Conservation (phyloP, 2,329 filamentous ascomycete genomes). For the Aureobasidium sp. region DNA sequence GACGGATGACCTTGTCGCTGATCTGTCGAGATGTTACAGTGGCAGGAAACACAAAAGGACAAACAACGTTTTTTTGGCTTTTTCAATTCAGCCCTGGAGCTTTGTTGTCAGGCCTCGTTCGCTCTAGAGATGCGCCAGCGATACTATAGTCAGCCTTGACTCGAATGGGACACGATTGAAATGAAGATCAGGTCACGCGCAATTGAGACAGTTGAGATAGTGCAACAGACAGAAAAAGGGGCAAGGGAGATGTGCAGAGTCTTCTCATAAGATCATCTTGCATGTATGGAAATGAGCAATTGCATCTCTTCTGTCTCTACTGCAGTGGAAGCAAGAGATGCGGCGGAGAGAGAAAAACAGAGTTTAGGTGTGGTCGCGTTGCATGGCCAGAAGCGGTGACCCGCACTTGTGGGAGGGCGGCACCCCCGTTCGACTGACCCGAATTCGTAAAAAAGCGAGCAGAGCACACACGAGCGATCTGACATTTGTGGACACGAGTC, state of each 20-base stretch:
- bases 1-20: neutral
- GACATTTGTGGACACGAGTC: neutral
- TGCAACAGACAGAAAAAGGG: neutral
- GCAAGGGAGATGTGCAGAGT: too few relatives aligned
- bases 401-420: neutral
- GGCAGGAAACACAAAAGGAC: neutral
- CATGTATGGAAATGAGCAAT: neutral
- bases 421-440: neutral
- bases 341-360: neutral
- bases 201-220: neutral
- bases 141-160: neutral
- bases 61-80: neutral
- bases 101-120: neutral
- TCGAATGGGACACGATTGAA: neutral
- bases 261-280: too few relatives aligned
- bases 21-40: neutral
- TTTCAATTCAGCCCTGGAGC: neutral
- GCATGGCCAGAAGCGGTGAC: conserved; percentile 1
- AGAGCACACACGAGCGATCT: neutral
- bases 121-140: neutral
- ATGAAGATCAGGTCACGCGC: neutral
- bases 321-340: neutral
- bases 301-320: neutral
- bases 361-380: conserved; percentile 4
- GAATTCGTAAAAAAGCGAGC: neutral